These are phyloP conservation scores for Paradendryphiella salina DNA, from an alignment of 2,329 filamentous ascomycete species.

Conservation along the genomic window DNA sequence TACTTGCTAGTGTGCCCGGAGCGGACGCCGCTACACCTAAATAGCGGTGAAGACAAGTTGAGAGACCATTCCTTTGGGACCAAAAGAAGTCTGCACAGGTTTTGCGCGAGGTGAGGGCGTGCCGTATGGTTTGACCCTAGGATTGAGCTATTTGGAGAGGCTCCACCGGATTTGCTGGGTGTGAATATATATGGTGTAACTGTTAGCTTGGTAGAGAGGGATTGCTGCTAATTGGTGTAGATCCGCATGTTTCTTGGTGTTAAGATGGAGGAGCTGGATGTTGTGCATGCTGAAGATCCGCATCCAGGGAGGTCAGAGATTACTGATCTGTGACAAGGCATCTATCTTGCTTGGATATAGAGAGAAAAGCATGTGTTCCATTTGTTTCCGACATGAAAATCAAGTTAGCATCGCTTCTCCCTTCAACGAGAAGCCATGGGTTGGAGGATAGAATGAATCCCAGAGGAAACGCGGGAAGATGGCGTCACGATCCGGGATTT, in stretches of 20 bases:
- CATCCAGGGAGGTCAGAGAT: background rate
- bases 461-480: no score
- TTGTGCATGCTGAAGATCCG: conserved; percentile 28
- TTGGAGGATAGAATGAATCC: no score
- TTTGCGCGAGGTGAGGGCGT: conserved; percentile 35
- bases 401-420: no score
- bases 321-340: no score
- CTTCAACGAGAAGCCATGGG: no score
- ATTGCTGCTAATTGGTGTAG: conserved; percentile 16
- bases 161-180: conserved; percentile 27
- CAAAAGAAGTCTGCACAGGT: conserved; percentile 33
- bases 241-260: conserved; percentile 26
- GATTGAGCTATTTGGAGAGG: conserved; percentile 23
- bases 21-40: conserved; percentile 28
- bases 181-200: conserved; percentile 31
- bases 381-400: no score
- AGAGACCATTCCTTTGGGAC: conserved; percentile 32
- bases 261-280: conserved; percentile 28
- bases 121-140: conserved; percentile 36
- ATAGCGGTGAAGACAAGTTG: conserved; percentile 30
- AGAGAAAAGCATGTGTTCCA: no score
- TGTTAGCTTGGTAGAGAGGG: background rate
- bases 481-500: no score
- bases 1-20: conserved; percentile 54
- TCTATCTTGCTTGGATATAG: background rate